Evolutionary conservation across 345 rosid species (phyloP), one percentile per base, ranked within the genome.

Genomic region (Rhodomyrtus tomentosa): DNA sequence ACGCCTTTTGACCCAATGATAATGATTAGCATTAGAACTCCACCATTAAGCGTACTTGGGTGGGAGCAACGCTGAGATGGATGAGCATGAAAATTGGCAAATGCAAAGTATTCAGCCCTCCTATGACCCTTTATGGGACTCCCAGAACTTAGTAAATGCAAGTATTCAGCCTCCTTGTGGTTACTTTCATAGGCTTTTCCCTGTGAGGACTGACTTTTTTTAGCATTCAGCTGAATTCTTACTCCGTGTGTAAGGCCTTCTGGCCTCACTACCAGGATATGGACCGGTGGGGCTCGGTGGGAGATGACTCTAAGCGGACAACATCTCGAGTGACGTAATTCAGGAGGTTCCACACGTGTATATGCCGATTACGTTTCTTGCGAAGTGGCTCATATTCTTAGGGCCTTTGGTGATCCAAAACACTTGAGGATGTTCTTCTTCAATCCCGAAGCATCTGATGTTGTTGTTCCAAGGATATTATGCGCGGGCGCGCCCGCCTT

Each of bases 51-150:
- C 22, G 1, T 16, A 10, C 21, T 29, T 3, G 5, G 5, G 20
- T 29, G 5, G 8, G 11, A 62, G 1, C 40, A 29, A 5, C 16
- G 16, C 4, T 1, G 0, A 59, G 2, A 29, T 7, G 1, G 0
- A 5, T 5, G 36, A 49, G 14, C 50, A 49, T 10, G 50, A 10
- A 49, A 49, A 49, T 49, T 49, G 3, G 50, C 50, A 49, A 49
- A 49, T 49, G 50, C 50, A 49, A 11, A 11, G 4, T 49, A 49
- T 49, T 49, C 50, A 49, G 4, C 11, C 50, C 50, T 14, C 13
- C 11, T 10, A 14, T 10, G 50, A 10, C 50, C 50, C 50, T 48
- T 48, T 48, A 48, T 9, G 13, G 50, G 50, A 49, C 50, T 49
- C 50, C 11, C 50, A 2, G 12, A 49, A 49, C 50, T 10, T 49